Percentiles rank a stretch among this genome's conserved stretches.
Conservation (phyloP, 192 early-diverging fungal genomes). For the Entomortierella beljakovae region DNA sequence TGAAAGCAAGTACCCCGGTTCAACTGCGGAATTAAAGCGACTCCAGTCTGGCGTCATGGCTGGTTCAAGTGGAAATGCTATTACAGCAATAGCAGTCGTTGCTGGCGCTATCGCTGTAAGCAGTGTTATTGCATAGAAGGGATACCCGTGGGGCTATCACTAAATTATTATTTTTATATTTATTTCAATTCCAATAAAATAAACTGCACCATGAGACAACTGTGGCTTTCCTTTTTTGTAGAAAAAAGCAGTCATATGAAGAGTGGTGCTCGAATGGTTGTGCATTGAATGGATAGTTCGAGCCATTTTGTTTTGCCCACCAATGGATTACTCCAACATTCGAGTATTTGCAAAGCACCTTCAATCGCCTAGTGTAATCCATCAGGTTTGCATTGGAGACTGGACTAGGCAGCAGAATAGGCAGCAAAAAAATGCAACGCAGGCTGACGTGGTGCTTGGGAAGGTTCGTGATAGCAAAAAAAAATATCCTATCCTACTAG, state of each 20-base stretch:
- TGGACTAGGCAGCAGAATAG: constrained; percentile 18
- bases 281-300: neutral
- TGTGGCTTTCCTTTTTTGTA: neutral
- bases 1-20: constrained; percentile 32
- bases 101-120: constrained; percentile 43
- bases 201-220: neutral
- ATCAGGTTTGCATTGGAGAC: constrained; percentile 39
- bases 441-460: constrained; percentile 43
- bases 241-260: neutral
- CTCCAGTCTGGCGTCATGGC: constrained; percentile 45
- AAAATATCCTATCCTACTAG: too few species aligned
- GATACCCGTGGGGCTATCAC: neutral
- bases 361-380: constrained; percentile 28
- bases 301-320: neutral
- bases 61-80: constrained; percentile 24
- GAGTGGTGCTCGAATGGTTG: neutral
- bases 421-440: neutral
- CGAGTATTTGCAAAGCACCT: constrained; percentile 41
- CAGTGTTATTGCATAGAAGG: constrained; percentile 28
- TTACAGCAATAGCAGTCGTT: constrained; percentile 31
- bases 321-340: constrained; percentile 19
- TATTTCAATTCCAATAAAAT: neutral
- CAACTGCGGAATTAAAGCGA: constrained; percentile 36
- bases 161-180: neutral
- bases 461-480: constrained; percentile 12